Evolutionary conservation across 1,284 basidiomycete species (phyloP).

Genomic region (Melampsora americana): DNA sequence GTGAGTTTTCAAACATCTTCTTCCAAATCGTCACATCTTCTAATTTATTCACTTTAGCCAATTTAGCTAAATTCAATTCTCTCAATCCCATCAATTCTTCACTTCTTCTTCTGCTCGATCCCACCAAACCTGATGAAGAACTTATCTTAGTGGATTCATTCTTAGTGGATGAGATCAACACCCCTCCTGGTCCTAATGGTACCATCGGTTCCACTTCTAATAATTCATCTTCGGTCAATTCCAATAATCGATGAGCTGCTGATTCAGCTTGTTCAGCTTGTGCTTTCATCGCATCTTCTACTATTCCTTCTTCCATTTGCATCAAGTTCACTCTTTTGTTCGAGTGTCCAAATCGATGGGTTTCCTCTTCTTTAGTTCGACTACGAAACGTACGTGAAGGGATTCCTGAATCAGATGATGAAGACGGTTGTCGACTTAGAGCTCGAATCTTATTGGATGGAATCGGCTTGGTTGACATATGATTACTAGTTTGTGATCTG

Average conservation of each 20-base stretch:
- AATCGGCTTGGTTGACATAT: slow-evolving; percentile 14
- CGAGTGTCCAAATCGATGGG: slow-evolving; percentile 60
- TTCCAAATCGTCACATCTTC: slow-evolving; percentile 5
- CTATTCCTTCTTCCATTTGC: slow-evolving; percentile 58
- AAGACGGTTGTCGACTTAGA: neutral
- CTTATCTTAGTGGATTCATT: neutral
- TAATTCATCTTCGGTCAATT: slow-evolving; percentile 67
- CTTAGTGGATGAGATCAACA: slow-evolving; percentile 11
- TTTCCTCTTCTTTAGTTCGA: slow-evolving; percentile 45
- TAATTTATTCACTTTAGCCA: neutral
- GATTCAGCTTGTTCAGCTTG: slow-evolving; percentile 83
- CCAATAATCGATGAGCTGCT: slow-evolving; percentile 73
- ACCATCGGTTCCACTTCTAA: slow-evolving; percentile 18
- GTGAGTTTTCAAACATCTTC: slow-evolving; percentile 3
- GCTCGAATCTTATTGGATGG: slow-evolving; percentile 11
- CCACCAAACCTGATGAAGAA: neutral
- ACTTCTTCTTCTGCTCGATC: neutral
- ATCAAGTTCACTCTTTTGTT: slow-evolving; percentile 58
- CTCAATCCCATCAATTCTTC: neutral
- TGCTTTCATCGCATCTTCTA: slow-evolving; percentile 76
- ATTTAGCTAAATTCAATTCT: neutral
- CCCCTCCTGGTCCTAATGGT: slow-evolving; percentile 42
- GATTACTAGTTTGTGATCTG: neutral
- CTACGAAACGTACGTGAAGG: neutral
- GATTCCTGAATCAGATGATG: neutral